Evolutionary conservation across 495 filamentous ascomycete genomes (phyloP).

Genomic region (Penicillium riverlandense): DNA sequence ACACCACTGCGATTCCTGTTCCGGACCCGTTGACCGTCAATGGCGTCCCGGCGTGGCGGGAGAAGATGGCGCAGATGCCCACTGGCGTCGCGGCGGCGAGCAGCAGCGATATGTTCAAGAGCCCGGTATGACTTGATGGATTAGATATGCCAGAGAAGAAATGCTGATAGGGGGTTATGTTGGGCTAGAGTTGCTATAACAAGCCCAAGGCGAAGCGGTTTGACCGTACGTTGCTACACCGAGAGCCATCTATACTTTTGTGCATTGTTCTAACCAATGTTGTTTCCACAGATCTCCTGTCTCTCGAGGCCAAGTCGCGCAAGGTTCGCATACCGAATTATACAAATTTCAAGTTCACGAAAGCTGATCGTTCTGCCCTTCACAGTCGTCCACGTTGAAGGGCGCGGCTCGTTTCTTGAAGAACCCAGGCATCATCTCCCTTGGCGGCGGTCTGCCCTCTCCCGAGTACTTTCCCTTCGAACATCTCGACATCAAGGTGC

Average conservation of each 20-base stretch:
- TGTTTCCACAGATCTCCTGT: constrained; percentile 24
- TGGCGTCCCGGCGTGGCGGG: constrained; percentile 60
- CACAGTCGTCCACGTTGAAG: constrained; percentile 62
- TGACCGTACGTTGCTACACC: constrained; percentile 58
- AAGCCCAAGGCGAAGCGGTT: constrained; percentile 79
- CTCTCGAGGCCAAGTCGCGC: constrained; percentile 33
- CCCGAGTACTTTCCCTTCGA: constrained; percentile 85
- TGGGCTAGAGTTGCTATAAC: constrained; percentile 38
- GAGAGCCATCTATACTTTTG: no score
- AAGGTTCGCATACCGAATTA: constrained; percentile 18
- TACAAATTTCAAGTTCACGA: constrained; percentile 1
- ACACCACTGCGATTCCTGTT: constrained; percentile 30
- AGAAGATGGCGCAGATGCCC: constrained; percentile 57
- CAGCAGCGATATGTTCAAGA: constrained; percentile 81
- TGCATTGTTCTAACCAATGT: neutral
- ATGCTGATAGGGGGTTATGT: constrained; percentile 1
- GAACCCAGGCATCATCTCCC: constrained; percentile 69
- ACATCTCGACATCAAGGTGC: constrained; percentile 60
- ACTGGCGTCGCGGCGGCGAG: constrained; percentile 71
- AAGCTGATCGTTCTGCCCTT: no score
- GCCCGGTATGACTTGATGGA: constrained; percentile 38
- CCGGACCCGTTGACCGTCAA: constrained; percentile 63
- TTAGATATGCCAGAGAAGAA: no score
- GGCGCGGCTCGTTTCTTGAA: constrained; percentile 67
- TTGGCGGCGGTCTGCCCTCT: constrained; percentile 88